Base-by-base conservation (phyloP, 768 basidiomycete genomes). In the Pleurotus tuber-regium region DNA sequence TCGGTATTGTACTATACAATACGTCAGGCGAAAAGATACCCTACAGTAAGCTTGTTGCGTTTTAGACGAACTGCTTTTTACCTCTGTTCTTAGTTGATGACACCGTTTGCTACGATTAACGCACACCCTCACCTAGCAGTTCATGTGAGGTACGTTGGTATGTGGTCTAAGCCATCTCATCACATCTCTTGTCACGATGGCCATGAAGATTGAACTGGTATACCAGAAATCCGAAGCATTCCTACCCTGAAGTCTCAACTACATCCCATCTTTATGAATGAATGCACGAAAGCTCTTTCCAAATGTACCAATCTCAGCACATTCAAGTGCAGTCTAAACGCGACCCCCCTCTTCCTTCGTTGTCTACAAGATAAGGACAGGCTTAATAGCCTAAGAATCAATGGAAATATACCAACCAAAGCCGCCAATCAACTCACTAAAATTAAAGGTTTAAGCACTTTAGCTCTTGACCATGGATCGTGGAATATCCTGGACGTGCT, bases 71-170 rank as follows among this genome's bases (percentile, higher is more conserved):
- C 36, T 41, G 19, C 39, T 16, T 19, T 25, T 11, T 31, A 29
- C 26, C 21, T 18, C 6, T 21, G 10, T 24, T 31, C 18, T 4
- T 29, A 80, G 71, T 55, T 79, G 3, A 66, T 73, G 47, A 83
- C 86, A 0, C 83, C 88, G 0, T 91, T 90, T 60, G 73, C 78
- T 11, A 73, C 80, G 3, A 63, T 90, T 19, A 57, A 74, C 8
- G 63, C 71, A 4, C 84, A 82, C 59, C 75, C 74, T 12, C 66
- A 75, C 39, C 68, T 86, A 46, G 80, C 76, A 11, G 66, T 77
- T 3, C 79, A 87, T 58, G 83, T 87, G 21, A 78, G 77, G 28
- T 72, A 67, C 58, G 77, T 88, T 52, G 83, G 84, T 84, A 40
- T 29, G 18, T 52, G 30, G 29, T 26, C 33, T 4, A 4, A 31